Base-by-base conservation (phyloP, 2,329 filamentous ascomycete genomes). In the Emmonsiellopsis sp. region DNA sequence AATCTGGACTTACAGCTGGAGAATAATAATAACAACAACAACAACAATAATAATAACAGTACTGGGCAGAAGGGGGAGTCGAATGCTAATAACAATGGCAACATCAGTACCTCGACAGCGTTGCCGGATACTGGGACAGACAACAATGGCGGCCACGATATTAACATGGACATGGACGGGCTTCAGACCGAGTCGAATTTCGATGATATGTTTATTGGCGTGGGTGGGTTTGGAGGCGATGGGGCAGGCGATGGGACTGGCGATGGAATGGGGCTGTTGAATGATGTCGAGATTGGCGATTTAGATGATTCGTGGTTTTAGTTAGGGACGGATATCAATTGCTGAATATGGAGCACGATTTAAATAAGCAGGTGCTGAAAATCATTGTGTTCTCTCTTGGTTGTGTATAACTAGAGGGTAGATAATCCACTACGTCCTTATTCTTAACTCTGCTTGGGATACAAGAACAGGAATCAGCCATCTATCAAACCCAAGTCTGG, bases 151-250 rank as follows among this genome's bases (percentile, higher is more conserved):
- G 6, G 8, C 13, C 21, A 27, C 17, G 8, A 44, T 31, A 44
- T 44, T 17, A 11, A 44, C 11, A 44, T 44, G 42, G 13, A 42
- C n/a, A 42, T 42, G 40, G 48, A 48, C 32, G 44, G 21, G 45
- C 13, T 21, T 6, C 37, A 47, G 14, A 54, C 9, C 13, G 68
- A 71, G 57, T 74, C 72, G 14, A 73, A 66, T 55, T 75, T 75
- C 53, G 73, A 75, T 52, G 69, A 73, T 51, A 54, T 73, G n/a
- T 71, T 73, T 54, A 65, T 72, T 60, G 71, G 71, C 27, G 68
- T 60, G 31, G 70, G 17, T 44, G 42, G 40, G 40, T 13, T 14
- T 13, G 40, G 40, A 6, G 40, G n/a, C 10, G 40, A 17, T 60
- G 71, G 71, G 27, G 68, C 60, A 27, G 69, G 68, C 3, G 67